Percentiles rank a stretch among this genome's conserved stretches.
Evolutionary conservation across 2,329 filamentous ascomycete genomes (phyloP).

Genomic region (Cadophora sp.): DNA sequence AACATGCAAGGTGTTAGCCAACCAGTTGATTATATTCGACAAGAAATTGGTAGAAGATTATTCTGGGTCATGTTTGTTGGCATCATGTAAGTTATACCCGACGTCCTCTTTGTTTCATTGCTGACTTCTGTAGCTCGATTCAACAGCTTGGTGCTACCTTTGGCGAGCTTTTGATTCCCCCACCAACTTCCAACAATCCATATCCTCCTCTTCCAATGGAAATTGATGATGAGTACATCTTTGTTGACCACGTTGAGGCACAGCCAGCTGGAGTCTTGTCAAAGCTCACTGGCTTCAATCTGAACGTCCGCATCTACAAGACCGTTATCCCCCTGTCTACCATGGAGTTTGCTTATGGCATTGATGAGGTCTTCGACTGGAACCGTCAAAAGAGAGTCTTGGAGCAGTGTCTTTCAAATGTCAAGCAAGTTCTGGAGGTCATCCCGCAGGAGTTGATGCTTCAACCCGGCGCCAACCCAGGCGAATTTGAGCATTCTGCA

Average conservation of each 20-base stretch:
- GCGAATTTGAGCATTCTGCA: slow-evolving; percentile 49
- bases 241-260: slow-evolving; percentile 70
- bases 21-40: slow-evolving; percentile 69
- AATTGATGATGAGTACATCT: slow-evolving; percentile 84
- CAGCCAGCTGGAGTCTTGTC: slow-evolving; percentile 74
- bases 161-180: slow-evolving; percentile 76
- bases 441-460: slow-evolving; percentile 74
- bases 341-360: slow-evolving; percentile 83
- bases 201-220: slow-evolving; percentile 83
- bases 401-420: slow-evolving; percentile 72
- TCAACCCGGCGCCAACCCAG: slow-evolving; percentile 48
- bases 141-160: slow-evolving; percentile 77
- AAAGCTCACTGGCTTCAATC: slow-evolving; percentile 80
- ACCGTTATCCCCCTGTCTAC: slow-evolving; percentile 81
- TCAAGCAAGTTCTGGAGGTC: slow-evolving; percentile 71
- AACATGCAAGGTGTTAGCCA: slow-evolving; percentile 25
- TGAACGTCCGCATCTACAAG: slow-evolving; percentile 77
- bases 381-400: slow-evolving; percentile 77
- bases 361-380: slow-evolving; percentile 78
- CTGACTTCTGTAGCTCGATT: slow-evolving; percentile 63
- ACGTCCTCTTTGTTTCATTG: slow-evolving; percentile 26
- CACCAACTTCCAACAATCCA: slow-evolving; percentile 75
- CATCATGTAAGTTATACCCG: slow-evolving; percentile 62
- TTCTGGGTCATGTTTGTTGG: slow-evolving; percentile 86
- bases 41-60: slow-evolving; percentile 77